Base-by-base conservation (phyloP, 2,329 filamentous ascomycete genomes). In the Metarhizium album region DNA sequence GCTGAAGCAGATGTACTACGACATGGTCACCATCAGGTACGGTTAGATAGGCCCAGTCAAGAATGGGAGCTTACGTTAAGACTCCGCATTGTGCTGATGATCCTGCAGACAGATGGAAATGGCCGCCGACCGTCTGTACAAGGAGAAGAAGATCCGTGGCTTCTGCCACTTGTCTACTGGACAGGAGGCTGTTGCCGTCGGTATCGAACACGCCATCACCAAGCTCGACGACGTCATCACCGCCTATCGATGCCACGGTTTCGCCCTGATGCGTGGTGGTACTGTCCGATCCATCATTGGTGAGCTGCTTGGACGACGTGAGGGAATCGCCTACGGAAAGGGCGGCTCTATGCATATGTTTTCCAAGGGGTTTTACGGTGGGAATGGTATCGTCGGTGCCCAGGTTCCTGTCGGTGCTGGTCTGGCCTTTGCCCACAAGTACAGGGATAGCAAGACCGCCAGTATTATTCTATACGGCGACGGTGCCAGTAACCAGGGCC, bases 321-420 rank as follows among this genome's bases (percentile, higher is more conserved):
- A 94, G 71, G 93, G 93, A 75, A 96, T 98, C 65, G 87, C 93
- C 56, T 95, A 95, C 76, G 93, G 93, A 70, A 98, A 98, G 83
- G 93, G 93, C 71, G 93, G 93, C 59, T 96, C 90, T 58, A 98
- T 98, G 93, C 93, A 98, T 80, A 98, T 98, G 93, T 98, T 98
- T 76, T 77, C 90, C 62, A 90, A 90, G 73, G 87, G 88, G 59
- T 98, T 98, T 80, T 98, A 94, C 71, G 93, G 93, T 65, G 93
- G 93, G 64, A 98, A 98, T 76, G 93, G 93, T 75, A 98, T 98
- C 60, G 93, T 98, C 66, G 93, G 93, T 72, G 93, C 93, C 57
- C 93, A 98, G 77, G 93, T 98, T 45, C 93, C 93, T 54, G 90
- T 98, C 57, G 93, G 93, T 66, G 91, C 93, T 57, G 93, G 93